Evolutionary conservation across 2,329 filamentous ascomycete species (phyloP).

Genomic region (Colletotrichum sp.): DNA sequence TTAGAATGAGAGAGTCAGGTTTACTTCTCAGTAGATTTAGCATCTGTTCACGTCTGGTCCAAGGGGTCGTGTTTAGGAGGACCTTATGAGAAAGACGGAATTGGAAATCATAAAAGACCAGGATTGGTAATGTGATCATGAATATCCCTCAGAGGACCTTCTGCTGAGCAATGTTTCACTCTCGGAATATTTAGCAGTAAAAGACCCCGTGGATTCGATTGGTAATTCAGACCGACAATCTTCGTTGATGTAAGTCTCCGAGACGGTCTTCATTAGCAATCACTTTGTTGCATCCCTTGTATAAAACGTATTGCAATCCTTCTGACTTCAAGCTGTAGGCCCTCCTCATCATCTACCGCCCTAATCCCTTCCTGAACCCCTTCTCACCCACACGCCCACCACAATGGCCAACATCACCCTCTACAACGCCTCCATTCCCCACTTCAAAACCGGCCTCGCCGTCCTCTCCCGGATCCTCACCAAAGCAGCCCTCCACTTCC

Average conservation of each 20-base stretch:
- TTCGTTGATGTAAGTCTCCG: background rate
- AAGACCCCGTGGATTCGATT: background rate
- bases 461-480: background rate
- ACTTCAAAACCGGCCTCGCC: background rate
- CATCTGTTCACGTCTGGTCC: too few species aligned
- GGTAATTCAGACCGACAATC: background rate
- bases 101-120: accelerated
- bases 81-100: background rate
- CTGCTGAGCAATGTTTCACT: accelerated
- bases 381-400: background rate
- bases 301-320: background rate
- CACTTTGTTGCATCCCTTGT: accelerated
- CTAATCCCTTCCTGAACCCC: background rate
- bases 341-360: background rate
- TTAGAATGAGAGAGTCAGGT: background rate
- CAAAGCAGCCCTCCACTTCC: background rate
- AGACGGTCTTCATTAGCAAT: background rate
- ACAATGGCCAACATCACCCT: background rate
- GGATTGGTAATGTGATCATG: background rate
- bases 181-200: background rate
- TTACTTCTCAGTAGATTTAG: background rate
- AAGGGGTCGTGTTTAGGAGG: too few species aligned
- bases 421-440: background rate
- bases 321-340: background rate
- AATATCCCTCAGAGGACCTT: background rate